Evolutionary conservation across 768 basidiomycete genomes (phyloP), one percentile per base, ranked within the genome.

Genomic region (Podaxis sp.): DNA sequence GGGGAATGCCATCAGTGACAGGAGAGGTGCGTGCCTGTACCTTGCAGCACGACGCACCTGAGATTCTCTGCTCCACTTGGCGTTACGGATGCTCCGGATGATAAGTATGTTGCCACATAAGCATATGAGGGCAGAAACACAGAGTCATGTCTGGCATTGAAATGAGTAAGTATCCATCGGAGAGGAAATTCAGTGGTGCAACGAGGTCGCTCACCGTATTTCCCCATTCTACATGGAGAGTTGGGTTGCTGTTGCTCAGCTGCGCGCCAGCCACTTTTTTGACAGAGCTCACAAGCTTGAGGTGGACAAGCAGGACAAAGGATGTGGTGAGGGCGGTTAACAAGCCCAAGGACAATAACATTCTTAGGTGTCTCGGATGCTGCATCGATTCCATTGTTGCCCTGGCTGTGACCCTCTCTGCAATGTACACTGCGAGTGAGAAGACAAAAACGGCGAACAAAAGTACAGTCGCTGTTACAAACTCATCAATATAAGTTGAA

Each of bases 301-400:
- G 14, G 37, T 59, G 57, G 14, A 59, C 50, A 10, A 59, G 48
- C 10, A 59, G 14, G 37, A 51, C 50, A 40, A 59, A 59, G 38
- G 51, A 50, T 21, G 50, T 59, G 14, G 35, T 42, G 27, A 59
- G 32, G 18, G 38, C 18, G 25, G 50, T 32, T 7, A 59, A 42
- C 23, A 32, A 59, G n/a, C 27, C 38, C 14, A 59, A 27, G 32
- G 27, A 7, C 7, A 51, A 37, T 27, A 40, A 6, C 3, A 16
- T 28, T 59, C 57, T 38, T 5, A 51, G 37, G n/a, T 51, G 32
- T 28, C 36, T 50, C 3, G 35, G 50, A 11, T 21, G 38, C 32
- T 21, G 27, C 1, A 9, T n/a, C 16, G 50, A 9, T 28, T 40
- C 37, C 7, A 52, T 28, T 5, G 16, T 16, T 40, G 36, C 23